A percentile compares a stretch with the other conserved stretches of the same genome.
Conservation (phyloP, 2,329 filamentous ascomycete genomes). For the Paraconiothyrium brasiliense region DNA sequence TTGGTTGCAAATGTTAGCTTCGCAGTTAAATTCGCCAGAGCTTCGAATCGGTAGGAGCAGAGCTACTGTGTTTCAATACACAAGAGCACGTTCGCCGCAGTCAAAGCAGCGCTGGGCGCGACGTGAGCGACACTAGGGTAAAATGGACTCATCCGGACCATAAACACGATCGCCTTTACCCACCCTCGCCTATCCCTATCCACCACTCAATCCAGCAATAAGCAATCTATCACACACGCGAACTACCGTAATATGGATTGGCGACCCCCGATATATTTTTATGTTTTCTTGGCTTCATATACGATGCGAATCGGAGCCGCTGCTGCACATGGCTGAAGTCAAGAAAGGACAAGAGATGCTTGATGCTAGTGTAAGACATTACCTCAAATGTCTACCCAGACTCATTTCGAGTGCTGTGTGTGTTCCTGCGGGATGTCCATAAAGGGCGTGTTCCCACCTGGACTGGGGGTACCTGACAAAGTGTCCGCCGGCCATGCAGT, state of each 20-base stretch:
- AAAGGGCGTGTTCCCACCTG: slow-evolving; percentile 2
- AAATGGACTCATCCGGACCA: slow-evolving; percentile 16
- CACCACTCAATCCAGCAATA: neutral
- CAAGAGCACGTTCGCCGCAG: neutral
- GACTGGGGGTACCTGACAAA: neutral
- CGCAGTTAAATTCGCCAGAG: no score
- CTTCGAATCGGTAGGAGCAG: neutral
- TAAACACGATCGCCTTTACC: neutral
- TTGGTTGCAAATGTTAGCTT: no score
- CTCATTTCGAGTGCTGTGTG: neutral
- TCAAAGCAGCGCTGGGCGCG: neutral
- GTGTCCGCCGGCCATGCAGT: slow-evolving; percentile 30
- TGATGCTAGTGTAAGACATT: slow-evolving; percentile 20
- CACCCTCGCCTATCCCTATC: neutral
- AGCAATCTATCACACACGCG: slow-evolving; percentile 5
- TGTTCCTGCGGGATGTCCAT: neutral
- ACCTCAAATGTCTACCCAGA: neutral
- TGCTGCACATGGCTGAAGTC: slow-evolving; percentile 26
- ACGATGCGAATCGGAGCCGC: slow-evolving; percentile 8
- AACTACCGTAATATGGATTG: slow-evolving; percentile 4
- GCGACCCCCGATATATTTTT: slow-evolving; percentile 10
- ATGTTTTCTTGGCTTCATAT: slow-evolving; percentile 19
- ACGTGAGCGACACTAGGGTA: neutral
- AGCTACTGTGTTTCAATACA: no score
- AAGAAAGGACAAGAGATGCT: slow-evolving; percentile 32